Conservation (phyloP, 495 filamentous ascomycete genomes). For the Penicillium verhagenii region DNA sequence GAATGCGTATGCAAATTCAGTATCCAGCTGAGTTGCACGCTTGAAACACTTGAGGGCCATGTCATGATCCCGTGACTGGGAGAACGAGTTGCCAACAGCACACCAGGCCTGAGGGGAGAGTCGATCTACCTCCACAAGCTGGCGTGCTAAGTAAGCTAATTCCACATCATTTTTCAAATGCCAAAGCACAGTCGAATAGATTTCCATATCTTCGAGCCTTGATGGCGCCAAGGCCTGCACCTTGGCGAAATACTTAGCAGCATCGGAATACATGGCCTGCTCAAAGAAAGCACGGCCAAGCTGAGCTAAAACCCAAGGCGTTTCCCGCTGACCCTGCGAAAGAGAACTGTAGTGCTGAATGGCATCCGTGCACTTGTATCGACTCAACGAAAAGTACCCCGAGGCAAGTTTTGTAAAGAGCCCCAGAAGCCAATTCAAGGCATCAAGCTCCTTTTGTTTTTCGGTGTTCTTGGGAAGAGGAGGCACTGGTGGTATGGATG, state of each 20-base stretch:
- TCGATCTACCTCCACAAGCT: constrained; percentile 80
- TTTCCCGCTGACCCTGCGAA: constrained; percentile 75
- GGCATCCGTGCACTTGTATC: constrained; percentile 76
- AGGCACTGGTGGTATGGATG: constrained; percentile 25
- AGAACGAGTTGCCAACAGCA: constrained; percentile 91
- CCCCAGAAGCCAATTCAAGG: constrained; percentile 74
- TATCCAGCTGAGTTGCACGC: constrained; percentile 84
- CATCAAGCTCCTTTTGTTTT: constrained; percentile 67
- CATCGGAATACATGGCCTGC: constrained; percentile 76
- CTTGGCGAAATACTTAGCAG: constrained; percentile 78
- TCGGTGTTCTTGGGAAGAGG: constrained; percentile 33
- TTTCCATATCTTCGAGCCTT: constrained; percentile 88
- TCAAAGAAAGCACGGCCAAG: constrained; percentile 89
- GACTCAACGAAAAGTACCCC: constrained; percentile 71
- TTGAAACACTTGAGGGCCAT: constrained; percentile 95
- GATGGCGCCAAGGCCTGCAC: constrained; percentile 74
- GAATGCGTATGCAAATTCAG: constrained; percentile 90
- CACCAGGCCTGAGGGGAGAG: constrained; percentile 95
- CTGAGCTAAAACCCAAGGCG: constrained; percentile 90
- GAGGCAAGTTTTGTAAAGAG: constrained; percentile 78
- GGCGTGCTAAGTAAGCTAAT: constrained; percentile 86
- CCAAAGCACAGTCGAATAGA: constrained; percentile 97
- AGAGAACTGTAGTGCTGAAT: constrained; percentile 68
- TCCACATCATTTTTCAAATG: constrained; percentile 89
- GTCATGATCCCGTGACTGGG: constrained; percentile 91